Percentiles rank a stretch among this genome's conserved stretches.
Evolutionary conservation across 108 stramenopile species (phyloP).

Genomic region (Nitzschia sp.): DNA sequence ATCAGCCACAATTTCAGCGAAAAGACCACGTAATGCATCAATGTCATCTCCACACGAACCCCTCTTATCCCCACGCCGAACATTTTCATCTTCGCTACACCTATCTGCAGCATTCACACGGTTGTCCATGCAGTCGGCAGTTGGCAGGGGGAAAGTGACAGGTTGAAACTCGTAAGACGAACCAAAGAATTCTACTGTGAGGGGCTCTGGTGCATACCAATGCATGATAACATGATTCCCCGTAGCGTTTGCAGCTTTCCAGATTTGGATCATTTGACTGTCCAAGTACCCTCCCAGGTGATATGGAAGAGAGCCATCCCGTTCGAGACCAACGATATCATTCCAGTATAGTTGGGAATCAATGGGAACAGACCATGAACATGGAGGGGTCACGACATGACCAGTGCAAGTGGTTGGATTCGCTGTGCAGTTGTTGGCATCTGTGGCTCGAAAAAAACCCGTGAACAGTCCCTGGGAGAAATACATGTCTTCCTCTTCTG

Average conservation of each 20-base stretch:
- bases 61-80: constrained; percentile 8
- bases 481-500: constrained; percentile 11
- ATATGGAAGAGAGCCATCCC: constrained; percentile 17
- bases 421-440: constrained; percentile 22
- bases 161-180: constrained; percentile 24
- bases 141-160: constrained; percentile 25
- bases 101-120: constrained; percentile 15
- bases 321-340: constrained; percentile 22
- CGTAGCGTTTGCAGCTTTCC: constrained; percentile 41
- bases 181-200: constrained; percentile 15
- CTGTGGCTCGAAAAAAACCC: constrained; percentile 30
- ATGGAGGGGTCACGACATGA: constrained; percentile 23
- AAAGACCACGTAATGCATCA: constrained; percentile 22
- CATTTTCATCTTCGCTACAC: constrained; percentile 9
- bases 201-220: constrained; percentile 35
- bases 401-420: constrained; percentile 30
- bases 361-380: constrained; percentile 21
- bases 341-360: constrained; percentile 38
- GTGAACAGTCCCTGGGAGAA: constrained; percentile 19
- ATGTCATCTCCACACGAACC: constrained; percentile 33
- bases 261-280: constrained; percentile 39
- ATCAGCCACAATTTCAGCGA: background rate
- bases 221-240: constrained; percentile 25
- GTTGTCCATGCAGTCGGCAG: constrained; percentile 7
- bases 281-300: constrained; percentile 34